These are phyloP conservation scores for Tillandsia fasciculata DNA, from an alignment of 176 grass and related monocot species.

Conservation along the genomic window DNA sequence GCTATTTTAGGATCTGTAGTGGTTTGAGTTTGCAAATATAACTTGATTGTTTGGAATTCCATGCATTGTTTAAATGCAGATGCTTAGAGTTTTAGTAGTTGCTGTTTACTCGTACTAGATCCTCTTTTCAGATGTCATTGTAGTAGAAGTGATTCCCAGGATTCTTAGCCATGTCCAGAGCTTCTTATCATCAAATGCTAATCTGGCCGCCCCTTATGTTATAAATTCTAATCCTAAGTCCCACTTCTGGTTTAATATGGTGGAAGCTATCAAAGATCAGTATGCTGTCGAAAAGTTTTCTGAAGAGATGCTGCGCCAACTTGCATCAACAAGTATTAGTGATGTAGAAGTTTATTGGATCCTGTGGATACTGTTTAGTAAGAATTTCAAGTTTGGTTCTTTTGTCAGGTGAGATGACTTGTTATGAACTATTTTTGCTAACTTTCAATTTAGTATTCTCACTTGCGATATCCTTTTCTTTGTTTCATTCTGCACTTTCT, in stretches of 20 bases:
- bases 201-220: slow-evolving; percentile 25
- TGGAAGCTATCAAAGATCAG: slow-evolving; percentile 76
- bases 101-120: slow-evolving; percentile 24
- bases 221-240: slow-evolving; percentile 44
- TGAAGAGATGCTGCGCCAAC: slow-evolving; percentile 63
- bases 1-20: background rate
- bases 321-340: slow-evolving; percentile 50
- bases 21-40: background rate
- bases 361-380: slow-evolving; percentile 29
- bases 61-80: background rate
- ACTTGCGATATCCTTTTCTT: no score
- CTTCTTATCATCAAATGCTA: slow-evolving; percentile 43
- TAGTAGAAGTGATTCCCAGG: slow-evolving; percentile 64
- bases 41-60: background rate
- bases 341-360: slow-evolving; percentile 88
- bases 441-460: no score
- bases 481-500: no score
- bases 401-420: no score
- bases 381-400: no score
- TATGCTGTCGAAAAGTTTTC: slow-evolving; percentile 84
- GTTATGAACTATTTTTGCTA: no score
- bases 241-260: slow-evolving; percentile 68
- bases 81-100: background rate
- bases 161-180: slow-evolving; percentile 51
- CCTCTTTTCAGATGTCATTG: slow-evolving; percentile 68